Evolutionary conservation across 139 green algal species (phyloP), one percentile per base, ranked within the genome.

Genomic region (Chlorella vulgaris): DNA sequence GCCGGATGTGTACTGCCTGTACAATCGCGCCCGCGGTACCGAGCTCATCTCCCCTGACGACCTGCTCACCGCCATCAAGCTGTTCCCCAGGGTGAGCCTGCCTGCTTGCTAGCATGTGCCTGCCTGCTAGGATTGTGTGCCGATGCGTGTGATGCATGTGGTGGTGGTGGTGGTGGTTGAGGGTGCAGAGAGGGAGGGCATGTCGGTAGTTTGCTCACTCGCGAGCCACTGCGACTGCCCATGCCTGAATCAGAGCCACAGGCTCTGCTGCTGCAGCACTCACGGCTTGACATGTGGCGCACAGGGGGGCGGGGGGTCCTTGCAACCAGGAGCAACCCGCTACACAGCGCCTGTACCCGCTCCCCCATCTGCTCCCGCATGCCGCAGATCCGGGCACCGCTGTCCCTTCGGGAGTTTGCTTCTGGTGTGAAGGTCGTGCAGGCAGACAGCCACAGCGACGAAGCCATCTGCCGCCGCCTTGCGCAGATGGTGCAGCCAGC

Each of bases 21-120:
- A 97, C 90, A 98, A 98, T 80, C 81, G 96, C 5, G 96, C 95
- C 0, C 80, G 96, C 1, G 94, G 96, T 21, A 91, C 86, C 6
- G 96, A 99, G 89, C 90, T 99, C 4, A 88, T 99, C 22, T 98
- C 96, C 0, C 96, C 96, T 0, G 94, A 98, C 36, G 96, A 99
- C 86, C 87, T 99, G 67, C 68, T 97, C n/a, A 61, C 89, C 22
- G 88, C 85, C 4, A 67, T 82, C 26, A 74, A 83, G 68, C 43
- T 82, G 15, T 73, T 91, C 21, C 40, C 50, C 0, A 78, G 65
- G 22, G 60, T 96, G 76, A 83, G 82, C 28, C 18, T n/a, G 21
- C 47, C 47, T 58, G 47, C 47, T 15, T 58, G n/a, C n/a, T n/a
- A n/a, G n/a, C n/a, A n/a, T n/a, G n/a, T n/a, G 47, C 22, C 69